phyloP scores from a whole-genome alignment of 176 grass and related monocot genomes.

The Cenchrus fungigraminus region DNA sequence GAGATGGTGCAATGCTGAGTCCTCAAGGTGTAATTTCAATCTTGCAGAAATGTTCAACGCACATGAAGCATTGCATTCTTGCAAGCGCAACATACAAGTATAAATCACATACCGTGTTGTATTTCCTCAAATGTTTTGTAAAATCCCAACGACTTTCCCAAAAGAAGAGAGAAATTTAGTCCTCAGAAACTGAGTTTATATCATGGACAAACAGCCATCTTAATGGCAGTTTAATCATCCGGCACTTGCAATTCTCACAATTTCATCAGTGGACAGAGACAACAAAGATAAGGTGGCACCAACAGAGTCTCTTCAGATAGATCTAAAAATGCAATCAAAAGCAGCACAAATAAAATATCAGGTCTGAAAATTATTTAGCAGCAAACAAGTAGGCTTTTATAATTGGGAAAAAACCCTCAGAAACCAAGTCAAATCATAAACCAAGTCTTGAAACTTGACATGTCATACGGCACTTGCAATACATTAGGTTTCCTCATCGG shows the following conservation, averaged over 20 bases:
- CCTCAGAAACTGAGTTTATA: slow-evolving; percentile 31
- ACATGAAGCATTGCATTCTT: no score
- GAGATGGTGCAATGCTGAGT: no score
- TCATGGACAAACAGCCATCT: slow-evolving; percentile 29
- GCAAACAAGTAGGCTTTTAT: background rate
- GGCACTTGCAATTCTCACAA: slow-evolving; percentile 17
- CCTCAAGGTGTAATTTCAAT: no score
- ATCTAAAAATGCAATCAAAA: background rate
- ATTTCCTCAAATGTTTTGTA: no score
- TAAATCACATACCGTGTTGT: no score
- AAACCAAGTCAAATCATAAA: slow-evolving; percentile 22
- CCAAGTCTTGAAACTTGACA: background rate
- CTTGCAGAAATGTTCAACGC: no score
- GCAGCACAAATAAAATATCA: background rate
- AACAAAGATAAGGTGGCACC: background rate
- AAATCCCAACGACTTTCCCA: background rate
- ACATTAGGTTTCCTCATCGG: slow-evolving; percentile 20
- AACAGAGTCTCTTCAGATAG: background rate
- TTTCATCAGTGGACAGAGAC: slow-evolving; percentile 20
- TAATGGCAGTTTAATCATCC: slow-evolving; percentile 13
- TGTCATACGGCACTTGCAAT: slow-evolving; percentile 33
- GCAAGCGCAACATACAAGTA: no score
- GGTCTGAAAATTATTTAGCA: background rate
- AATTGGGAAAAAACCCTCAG: background rate
- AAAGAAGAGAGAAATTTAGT: background rate